Evolutionary conservation across 768 basidiomycete genomes (phyloP).

Genomic region (Boletus subparvulus): DNA sequence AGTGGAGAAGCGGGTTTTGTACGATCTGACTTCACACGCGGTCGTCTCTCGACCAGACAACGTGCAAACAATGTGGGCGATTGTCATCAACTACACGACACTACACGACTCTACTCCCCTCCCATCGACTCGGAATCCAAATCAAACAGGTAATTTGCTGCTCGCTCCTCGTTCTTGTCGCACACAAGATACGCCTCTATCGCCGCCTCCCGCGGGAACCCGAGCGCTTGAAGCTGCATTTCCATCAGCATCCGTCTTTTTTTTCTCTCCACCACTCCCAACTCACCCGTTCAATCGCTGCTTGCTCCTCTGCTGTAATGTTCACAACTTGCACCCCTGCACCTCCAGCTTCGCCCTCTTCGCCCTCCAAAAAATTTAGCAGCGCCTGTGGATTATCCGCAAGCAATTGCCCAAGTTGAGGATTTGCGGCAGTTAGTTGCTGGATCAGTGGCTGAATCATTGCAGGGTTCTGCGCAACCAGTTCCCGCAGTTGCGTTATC

Average conservation of each 20-base stretch:
- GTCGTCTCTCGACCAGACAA: slow-evolving; percentile 6
- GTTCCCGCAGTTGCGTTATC: slow-evolving; percentile 68
- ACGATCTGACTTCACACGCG: slow-evolving; percentile 31
- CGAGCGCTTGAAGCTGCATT: slow-evolving; percentile 75
- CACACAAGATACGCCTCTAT: slow-evolving; percentile 92
- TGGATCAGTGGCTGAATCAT: slow-evolving; percentile 80
- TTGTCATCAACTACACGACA: not conserved
- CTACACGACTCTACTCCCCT: slow-evolving; percentile 28
- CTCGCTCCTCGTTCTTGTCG: slow-evolving; percentile 95
- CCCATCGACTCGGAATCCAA: slow-evolving; percentile 35
- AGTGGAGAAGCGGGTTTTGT: slow-evolving; percentile 24
- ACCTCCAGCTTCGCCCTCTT: slow-evolving; percentile 40
- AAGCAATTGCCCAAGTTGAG: slow-evolving; percentile 67
- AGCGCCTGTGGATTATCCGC: slow-evolving; percentile 72
- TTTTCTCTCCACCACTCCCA: not conserved
- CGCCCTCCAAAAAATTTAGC: slow-evolving; percentile 54
- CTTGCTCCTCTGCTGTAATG: slow-evolving; percentile 84
- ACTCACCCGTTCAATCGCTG: slow-evolving; percentile 85
- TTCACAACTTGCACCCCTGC: slow-evolving; percentile 48
- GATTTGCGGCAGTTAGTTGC: slow-evolving; percentile 74
- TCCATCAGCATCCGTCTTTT: not conserved
- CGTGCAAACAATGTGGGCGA: slow-evolving; percentile 30
- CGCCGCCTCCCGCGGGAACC: slow-evolving; percentile 80
- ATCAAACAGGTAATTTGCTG: slow-evolving; percentile 93
- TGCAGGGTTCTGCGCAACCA: slow-evolving; percentile 75